Evolutionary conservation across 2,329 filamentous ascomycete genomes (phyloP).

Genomic region (Paracorniculantispora psalliotae): DNA sequence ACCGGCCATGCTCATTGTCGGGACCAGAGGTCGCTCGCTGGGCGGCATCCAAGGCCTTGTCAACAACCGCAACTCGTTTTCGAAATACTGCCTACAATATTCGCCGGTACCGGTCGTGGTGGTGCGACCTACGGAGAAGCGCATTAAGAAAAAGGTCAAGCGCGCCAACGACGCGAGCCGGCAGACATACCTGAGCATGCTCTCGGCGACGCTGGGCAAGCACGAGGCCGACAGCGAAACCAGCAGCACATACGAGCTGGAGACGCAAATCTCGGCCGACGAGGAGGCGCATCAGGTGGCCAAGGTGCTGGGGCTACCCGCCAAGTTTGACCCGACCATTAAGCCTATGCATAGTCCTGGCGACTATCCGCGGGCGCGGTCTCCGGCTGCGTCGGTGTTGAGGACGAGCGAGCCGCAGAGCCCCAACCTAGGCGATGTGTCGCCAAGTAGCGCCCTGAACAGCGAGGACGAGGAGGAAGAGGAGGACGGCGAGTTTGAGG

Average conservation of each 20-base stretch:
- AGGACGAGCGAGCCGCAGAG: conserved; percentile 15
- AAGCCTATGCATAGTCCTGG: conserved; percentile 46
- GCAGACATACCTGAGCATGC: conserved; percentile 71
- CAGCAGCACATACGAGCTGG: conserved; percentile 49
- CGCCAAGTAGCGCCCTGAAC: conserved; percentile 32
- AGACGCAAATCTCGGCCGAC: conserved; percentile 50
- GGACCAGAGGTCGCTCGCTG: conserved; percentile 77
- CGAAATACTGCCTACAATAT: conserved; percentile 91
- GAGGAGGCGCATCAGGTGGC: conserved; percentile 62
- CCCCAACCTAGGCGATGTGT: conserved; percentile 21
- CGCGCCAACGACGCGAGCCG: conserved; percentile 70
- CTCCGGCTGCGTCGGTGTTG: conserved; percentile 15
- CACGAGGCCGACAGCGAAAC: conserved; percentile 55
- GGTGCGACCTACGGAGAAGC: conserved; percentile 79
- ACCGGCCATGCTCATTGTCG: conserved; percentile 85
- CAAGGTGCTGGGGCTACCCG: conserved; percentile 57
- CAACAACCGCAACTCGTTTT: conserved; percentile 74
- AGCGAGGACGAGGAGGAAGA: conserved; percentile 32
- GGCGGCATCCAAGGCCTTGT: conserved; percentile 83
- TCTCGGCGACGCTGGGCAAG: conserved; percentile 56
- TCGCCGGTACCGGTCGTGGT: conserved; percentile 91
- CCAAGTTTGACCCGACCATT: conserved; percentile 59
- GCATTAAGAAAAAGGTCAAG: conserved; percentile 85
- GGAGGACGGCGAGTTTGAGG: conserved; percentile 40
- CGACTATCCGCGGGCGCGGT: conserved; percentile 18